These are phyloP conservation scores for Arthrobotrys musiformis DNA, from an alignment of 2,329 filamentous ascomycete species.

Conservation along the genomic window DNA sequence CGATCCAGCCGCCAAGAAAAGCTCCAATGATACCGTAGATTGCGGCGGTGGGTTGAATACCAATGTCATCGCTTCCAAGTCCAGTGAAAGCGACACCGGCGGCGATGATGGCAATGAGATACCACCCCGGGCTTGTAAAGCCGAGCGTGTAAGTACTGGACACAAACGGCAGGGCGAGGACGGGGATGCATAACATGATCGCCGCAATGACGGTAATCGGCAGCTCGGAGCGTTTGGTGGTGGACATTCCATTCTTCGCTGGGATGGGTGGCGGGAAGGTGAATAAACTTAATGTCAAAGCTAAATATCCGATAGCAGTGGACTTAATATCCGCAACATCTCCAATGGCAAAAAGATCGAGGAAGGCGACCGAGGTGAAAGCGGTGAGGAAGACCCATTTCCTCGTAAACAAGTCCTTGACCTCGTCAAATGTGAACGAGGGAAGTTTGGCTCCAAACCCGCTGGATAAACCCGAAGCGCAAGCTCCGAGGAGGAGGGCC, in stretches of 20 bases:
- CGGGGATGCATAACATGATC: constrained; percentile 22
- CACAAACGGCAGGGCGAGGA: constrained; percentile 36
- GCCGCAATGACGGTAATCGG: constrained; percentile 34
- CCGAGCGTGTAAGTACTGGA: constrained; percentile 27
- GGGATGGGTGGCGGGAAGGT: constrained; percentile 40
- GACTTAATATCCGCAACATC: constrained; percentile 37
- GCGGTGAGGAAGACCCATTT: constrained; percentile 47
- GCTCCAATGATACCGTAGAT: constrained; percentile 26
- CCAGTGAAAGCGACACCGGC: constrained; percentile 33
- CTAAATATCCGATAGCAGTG: constrained; percentile 34
- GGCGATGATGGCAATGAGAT: constrained; percentile 39
- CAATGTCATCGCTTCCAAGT: neutral
- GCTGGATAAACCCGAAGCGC: constrained; percentile 20
- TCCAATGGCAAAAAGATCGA: constrained; percentile 42
- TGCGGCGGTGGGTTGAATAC: constrained; percentile 19
- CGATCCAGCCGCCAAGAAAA: constrained; percentile 42
- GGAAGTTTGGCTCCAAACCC: constrained; percentile 24
- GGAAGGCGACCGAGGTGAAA: constrained; percentile 36
- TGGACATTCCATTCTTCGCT: neutral
- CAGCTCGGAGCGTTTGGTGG: constrained; percentile 34
- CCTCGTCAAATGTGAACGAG: constrained; percentile 21
- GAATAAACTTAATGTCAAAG: constrained; percentile 12
- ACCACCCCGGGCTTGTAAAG: constrained; percentile 48
- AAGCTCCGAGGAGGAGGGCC: constrained; percentile 25
- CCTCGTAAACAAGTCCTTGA: constrained; percentile 30